Percentiles rank a stretch among this genome's conserved stretches.
Evolutionary conservation across 345 rosid genomes (phyloP).

Genomic region (Abelmoschus esculentus): DNA sequence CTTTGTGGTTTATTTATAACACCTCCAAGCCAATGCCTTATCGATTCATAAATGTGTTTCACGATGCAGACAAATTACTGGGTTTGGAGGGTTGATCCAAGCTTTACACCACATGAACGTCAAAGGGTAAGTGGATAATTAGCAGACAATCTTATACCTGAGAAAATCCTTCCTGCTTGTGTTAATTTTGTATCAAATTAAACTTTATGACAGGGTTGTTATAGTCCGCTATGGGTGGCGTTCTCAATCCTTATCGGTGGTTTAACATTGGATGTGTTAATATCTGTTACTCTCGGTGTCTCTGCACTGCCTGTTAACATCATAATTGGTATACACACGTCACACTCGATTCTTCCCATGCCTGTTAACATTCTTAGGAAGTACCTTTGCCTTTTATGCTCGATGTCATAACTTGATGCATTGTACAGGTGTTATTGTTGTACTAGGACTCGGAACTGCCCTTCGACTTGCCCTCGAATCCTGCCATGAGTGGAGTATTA

Average conservation of each 20-base stretch:
- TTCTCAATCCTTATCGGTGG: conserved; percentile 83
- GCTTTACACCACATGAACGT: conserved; percentile 46
- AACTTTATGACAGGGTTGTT: conserved; percentile 48
- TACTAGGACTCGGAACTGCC: conserved; percentile 91
- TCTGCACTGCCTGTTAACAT: conserved; percentile 85
- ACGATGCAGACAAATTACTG: conserved; percentile 57
- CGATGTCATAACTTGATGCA: conserved; percentile 6
- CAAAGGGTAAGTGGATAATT: conserved; percentile 44
- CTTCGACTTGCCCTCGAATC: conserved; percentile 70
- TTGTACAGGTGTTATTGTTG: conserved; percentile 68
- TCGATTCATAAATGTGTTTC: conserved; percentile 6
- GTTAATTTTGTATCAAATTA: conserved; percentile 1
- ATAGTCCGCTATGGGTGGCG: conserved; percentile 88
- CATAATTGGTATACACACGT: conserved; percentile 48
- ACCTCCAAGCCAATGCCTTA: conserved; percentile 1
- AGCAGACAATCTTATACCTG: not conserved
- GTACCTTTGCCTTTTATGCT: not conserved
- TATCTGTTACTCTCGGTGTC: conserved; percentile 76
- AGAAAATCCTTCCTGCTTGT: not conserved
- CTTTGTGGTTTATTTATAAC: not conserved
- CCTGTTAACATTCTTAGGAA: not conserved
- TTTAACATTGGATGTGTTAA: conserved; percentile 71
- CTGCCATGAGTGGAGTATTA: conserved; percentile 74
- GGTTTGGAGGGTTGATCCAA: conserved; percentile 81
- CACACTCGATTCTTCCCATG: not conserved